phyloP scores from a whole-genome alignment of 139 green algal genomes.

The Tetradesmus lagerheimii region DNA sequence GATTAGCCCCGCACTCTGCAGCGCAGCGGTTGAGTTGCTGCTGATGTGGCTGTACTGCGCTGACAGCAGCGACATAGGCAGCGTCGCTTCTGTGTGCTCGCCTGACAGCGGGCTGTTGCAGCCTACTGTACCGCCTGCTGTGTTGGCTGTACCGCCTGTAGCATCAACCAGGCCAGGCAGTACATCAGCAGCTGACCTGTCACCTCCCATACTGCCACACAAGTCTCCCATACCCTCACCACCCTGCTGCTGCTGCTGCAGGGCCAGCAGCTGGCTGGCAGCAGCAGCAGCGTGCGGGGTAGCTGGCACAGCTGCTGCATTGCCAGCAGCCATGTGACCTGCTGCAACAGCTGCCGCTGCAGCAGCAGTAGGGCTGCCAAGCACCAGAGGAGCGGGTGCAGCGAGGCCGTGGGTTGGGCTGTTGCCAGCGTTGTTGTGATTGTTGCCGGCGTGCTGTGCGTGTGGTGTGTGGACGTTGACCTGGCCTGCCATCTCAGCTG shows the following conservation, averaged over 20 bases:
- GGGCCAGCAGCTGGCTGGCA: neutral
- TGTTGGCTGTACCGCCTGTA: neutral
- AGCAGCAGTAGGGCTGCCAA: slow-evolving; percentile 5
- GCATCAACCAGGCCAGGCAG: neutral
- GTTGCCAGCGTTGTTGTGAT: too few species aligned
- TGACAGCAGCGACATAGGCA: neutral
- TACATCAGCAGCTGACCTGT: slow-evolving; percentile 27
- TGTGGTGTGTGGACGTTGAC: neutral
- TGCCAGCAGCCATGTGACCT: neutral
- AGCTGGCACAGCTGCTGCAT: neutral
- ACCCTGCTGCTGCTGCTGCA: slow-evolving; percentile 22
- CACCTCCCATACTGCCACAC: neutral
- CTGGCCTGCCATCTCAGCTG: neutral
- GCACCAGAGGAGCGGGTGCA: neutral
- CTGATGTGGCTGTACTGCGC: neutral
- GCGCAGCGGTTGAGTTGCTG: neutral
- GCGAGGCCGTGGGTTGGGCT: slow-evolving; percentile 7
- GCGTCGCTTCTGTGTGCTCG: neutral
- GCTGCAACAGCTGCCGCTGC: neutral
- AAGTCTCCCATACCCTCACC: slow-evolving; percentile 3
- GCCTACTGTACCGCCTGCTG: neutral
- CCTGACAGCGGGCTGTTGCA: neutral
- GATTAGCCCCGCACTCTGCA: neutral
- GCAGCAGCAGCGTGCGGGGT: neutral
- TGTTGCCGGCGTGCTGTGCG: neutral